Evolutionary conservation across 2,329 filamentous ascomycete species (phyloP).

Genomic region (Apiospora phragmitis): DNA sequence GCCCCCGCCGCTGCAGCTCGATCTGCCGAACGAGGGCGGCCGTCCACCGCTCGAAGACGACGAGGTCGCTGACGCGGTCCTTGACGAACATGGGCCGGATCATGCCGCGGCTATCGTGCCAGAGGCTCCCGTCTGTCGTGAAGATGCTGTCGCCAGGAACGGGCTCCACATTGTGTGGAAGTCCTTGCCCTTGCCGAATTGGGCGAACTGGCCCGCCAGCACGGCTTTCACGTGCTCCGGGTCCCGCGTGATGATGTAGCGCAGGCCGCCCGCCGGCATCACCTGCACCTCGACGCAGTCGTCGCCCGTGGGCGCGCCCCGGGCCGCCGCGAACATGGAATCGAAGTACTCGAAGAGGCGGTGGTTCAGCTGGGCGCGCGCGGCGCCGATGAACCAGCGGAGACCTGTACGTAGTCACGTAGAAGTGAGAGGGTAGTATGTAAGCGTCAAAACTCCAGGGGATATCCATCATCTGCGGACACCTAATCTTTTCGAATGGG

Average conservation of each 20-base stretch:
- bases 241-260: slow-evolving; percentile 50
- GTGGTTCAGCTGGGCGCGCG: slow-evolving; percentile 32
- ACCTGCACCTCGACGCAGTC: slow-evolving; percentile 39
- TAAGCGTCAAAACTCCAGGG: not conserved
- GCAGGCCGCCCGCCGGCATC: slow-evolving; percentile 23
- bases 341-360: slow-evolving; percentile 23
- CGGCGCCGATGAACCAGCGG: slow-evolving; percentile 29
- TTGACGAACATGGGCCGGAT: slow-evolving; percentile 55
- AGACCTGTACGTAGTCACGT: not conserved
- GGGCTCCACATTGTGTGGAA: slow-evolving; percentile 45
- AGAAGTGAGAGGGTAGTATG: not conserved
- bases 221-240: slow-evolving; percentile 59
- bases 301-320: slow-evolving; percentile 27
- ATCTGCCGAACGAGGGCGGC: slow-evolving; percentile 58
- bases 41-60: slow-evolving; percentile 62
- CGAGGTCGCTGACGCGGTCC: slow-evolving; percentile 48
- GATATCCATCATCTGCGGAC: not conserved
- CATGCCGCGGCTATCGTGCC: slow-evolving; percentile 54
- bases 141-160: slow-evolving; percentile 58
- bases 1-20: slow-evolving; percentile 40
- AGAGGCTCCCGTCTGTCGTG: slow-evolving; percentile 50
- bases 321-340: not conserved
- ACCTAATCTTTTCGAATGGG: not conserved
- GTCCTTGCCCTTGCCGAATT: slow-evolving; percentile 49
- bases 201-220: slow-evolving; percentile 56